These are phyloP conservation scores for Grosmannia clavigera DNA, from an alignment of 2,329 filamentous ascomycete species.

Conservation along the genomic window DNA sequence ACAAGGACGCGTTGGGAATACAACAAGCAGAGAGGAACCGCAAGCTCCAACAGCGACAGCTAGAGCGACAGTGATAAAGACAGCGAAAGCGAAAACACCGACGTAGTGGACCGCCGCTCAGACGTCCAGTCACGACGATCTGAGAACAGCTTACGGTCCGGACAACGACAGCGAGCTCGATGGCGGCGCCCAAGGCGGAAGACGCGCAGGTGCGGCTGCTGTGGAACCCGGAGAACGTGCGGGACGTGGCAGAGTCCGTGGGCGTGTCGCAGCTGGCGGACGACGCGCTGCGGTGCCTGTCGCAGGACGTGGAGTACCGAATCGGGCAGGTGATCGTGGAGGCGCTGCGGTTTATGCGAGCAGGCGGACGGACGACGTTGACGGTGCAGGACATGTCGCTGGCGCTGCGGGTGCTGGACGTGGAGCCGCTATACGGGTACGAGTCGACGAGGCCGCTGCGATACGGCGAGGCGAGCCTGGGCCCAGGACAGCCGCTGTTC, in stretches of 20 bases:
- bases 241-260: conserved; percentile 91
- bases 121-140: no score
- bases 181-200: neutral
- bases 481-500: conserved; percentile 86
- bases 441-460: conserved; percentile 79
- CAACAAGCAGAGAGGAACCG: no score
- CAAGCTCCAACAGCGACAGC: no score
- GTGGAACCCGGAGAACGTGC: conserved; percentile 94
- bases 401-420: conserved; percentile 74
- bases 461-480: conserved; percentile 88
- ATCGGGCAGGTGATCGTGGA: conserved; percentile 89
- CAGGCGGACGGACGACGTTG: conserved; percentile 72
- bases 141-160: no score
- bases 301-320: conserved; percentile 91
- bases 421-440: conserved; percentile 93
- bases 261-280: conserved; percentile 72
- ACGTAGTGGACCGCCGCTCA: no score
- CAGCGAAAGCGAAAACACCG: no score
- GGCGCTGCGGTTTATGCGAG: conserved; percentile 91
- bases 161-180: neutral
- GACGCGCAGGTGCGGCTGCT: conserved; percentile 34
- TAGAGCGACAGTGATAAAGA: no score
- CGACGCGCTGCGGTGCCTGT: conserved; percentile 75
- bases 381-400: conserved; percentile 83
- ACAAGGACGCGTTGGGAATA: no score